Percentiles rank a stretch among this genome's conserved stretches.
phyloP scores from a whole-genome alignment of 164 flowering plant species.

The Dillenia turbinata region DNA sequence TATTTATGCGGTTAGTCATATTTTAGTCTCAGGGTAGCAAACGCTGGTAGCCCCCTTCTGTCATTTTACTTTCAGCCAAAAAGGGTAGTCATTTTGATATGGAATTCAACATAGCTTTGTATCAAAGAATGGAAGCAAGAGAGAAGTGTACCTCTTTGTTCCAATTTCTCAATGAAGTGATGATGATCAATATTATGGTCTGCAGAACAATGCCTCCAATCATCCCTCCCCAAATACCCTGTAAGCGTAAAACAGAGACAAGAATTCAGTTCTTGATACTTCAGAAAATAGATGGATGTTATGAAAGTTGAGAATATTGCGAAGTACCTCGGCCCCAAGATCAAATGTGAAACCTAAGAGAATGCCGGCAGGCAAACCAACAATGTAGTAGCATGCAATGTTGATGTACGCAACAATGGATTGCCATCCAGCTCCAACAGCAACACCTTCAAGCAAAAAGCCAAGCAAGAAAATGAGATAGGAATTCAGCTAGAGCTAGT shows the following conservation, averaged over 20 bases:
- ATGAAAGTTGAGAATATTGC: not conserved
- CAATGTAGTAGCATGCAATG: conserved; percentile 51
- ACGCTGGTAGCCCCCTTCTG: too few species aligned
- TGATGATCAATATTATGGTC: conserved; percentile 35
- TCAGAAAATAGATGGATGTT: too few species aligned
- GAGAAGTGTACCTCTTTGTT: conserved; percentile 31
- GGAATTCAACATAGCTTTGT: too few species aligned
- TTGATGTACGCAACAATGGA: conserved; percentile 49
- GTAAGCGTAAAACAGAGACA: conserved; percentile 10
- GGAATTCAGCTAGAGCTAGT: too few species aligned
- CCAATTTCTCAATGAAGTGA: conserved; percentile 47
- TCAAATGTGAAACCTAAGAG: conserved; percentile 51
- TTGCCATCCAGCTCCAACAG: conserved; percentile 70
- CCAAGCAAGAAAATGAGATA: too few species aligned
- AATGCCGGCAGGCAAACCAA: conserved; percentile 61
- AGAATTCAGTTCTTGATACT: too few species aligned
- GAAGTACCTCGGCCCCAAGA: conserved; percentile 43
- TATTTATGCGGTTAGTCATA: not conserved
- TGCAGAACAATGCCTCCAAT: conserved; percentile 55
- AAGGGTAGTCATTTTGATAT: not conserved
- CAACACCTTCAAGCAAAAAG: conserved; percentile 34
- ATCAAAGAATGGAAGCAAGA: not conserved
- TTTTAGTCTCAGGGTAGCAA: not conserved
- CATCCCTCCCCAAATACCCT: conserved; percentile 76
- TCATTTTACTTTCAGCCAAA: not conserved